Evolutionary conservation across 1,284 basidiomycete species (phyloP), one percentile per base, ranked within the genome.

Genomic region (Takashimella koratensis): DNA sequence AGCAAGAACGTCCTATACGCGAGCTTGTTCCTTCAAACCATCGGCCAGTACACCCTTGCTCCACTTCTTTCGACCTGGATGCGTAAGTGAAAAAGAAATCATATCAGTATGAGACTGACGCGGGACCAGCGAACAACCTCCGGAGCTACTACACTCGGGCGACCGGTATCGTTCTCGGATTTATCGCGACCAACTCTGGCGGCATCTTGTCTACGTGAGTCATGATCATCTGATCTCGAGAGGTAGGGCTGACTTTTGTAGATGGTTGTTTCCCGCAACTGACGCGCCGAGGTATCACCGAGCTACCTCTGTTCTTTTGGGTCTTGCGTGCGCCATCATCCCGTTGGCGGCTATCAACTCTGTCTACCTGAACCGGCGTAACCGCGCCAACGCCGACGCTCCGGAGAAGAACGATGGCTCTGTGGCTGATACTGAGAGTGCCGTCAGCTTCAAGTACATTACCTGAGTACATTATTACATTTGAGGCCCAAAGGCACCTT

Each of bases 81-180:
- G 65, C 62, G 60, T 49, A 51, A 59, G 62, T 63, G 4, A 2
- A 30, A 20, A 19, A 13, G 24, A 12, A 5, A 20, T 21, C n/a
- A 22, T 40, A 25, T 24, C 16, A 41, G 19, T 25, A 5, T 11
- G 36, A 13, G 2, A 30, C 27, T 24, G 25, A 43, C n/a, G 16
- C 16, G 16, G 16, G 19, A 2, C 68, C 72, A 47, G 77, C 83
- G 13, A 84, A 84, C 67, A 85, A 85, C 68, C 77, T 81, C 21
- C 75, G 80, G 0, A 82, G 82, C 1, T 79, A 83, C 60, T 76
- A 79, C 50, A 76, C 82, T 43, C 77, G 83, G 40, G 82, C 82
- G 4, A 81, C 82, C 0, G 77, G 79, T 19, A 77, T 85, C 46
- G 82, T 81, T 5, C 71, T 83, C 25, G 80, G 77, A 0, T 82